A percentile compares a stretch with the other conserved stretches of the same genome.
phyloP scores from a whole-genome alignment of 1,284 basidiomycete species.

The Ceratobasidium sp. region DNA sequence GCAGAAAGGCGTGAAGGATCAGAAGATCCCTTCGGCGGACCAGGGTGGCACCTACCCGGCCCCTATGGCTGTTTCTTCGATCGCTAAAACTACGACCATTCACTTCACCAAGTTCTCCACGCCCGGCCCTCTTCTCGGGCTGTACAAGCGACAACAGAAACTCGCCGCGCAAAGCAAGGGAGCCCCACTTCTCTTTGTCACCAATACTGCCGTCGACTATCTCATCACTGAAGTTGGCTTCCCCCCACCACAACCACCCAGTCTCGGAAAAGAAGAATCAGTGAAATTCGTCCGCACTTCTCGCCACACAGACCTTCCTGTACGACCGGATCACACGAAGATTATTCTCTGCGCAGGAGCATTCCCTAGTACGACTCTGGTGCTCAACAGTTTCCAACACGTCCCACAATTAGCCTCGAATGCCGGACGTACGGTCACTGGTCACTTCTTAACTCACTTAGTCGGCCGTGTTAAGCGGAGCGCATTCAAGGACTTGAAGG shows the following conservation, averaged over 20 bases:
- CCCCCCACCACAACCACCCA: not conserved
- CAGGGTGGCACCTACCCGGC: conserved; percentile 19
- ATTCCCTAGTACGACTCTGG: conserved; percentile 52
- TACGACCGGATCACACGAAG: conserved; percentile 43
- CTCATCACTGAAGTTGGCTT: conserved; percentile 45
- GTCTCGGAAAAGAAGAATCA: not conserved
- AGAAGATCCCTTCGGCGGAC: conserved; percentile 28
- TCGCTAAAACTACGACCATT: conserved; percentile 42
- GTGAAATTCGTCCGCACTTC: conserved; percentile 15
- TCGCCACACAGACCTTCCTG: conserved; percentile 18
- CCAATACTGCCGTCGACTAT: conserved; percentile 46
- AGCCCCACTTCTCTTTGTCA: conserved; percentile 50
- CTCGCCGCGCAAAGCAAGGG: conserved; percentile 47
- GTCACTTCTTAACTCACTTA: conserved; percentile 51
- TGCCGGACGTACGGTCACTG: conserved; percentile 48
- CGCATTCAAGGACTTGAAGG: conserved; percentile 21
- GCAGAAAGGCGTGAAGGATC: not conserved
- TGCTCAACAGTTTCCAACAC: conserved; percentile 51
- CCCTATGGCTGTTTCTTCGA: conserved; percentile 47
- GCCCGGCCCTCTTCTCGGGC: conserved; percentile 52
- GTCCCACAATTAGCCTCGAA: not conserved
- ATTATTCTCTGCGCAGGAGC: conserved; percentile 53
- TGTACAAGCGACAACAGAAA: conserved; percentile 51
- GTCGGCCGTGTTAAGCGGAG: conserved; percentile 46
- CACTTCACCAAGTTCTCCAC: conserved; percentile 54